Evolutionary conservation across 2,329 filamentous ascomycete genomes (phyloP), one percentile per base, ranked within the genome.

Genomic region (Sclerotinia sclerotiorum): DNA sequence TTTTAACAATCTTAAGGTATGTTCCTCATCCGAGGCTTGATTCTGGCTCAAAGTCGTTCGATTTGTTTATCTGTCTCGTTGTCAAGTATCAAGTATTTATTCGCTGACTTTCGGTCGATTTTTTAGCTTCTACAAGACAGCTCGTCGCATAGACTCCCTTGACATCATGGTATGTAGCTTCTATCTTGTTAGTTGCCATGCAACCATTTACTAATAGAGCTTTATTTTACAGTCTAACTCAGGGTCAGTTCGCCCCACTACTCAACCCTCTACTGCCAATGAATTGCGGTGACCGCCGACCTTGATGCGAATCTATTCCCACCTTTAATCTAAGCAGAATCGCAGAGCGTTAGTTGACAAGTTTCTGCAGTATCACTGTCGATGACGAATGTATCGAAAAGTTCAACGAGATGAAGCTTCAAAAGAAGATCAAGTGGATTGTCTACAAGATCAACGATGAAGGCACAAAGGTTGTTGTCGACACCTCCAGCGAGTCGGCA

Each of bases 401-500:
- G 73, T 94, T 90, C 86, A 93, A 94, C 81, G 89, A 94, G 75
- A 86, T 94, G 74, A 94, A 94, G 87, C 88, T 93, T 75, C 84
- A 82, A 81, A 93, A 93, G 82, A 88, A 87, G 84, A 85, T 88
- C 84, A 94, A 93, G 83, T 96, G 87, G 86, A 90, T 95, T 83
- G 88, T 95, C 85, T 94, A 87, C 89, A 93, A 93, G 86, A 88
- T 95, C 79, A 90, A 88, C 73, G 90, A 94, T 81, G 86, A 93
- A 84, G 88, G 88, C 85, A 92, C 90, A 82, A 81, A 92, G 82
- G 93, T 95, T 79, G 88, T 91, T 69, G 87, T 95, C 76, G 91
- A 94, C 81, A 88, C 92, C 79, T 84, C 87, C 67, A 90, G 88
- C 69, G 82, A 82, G 71, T 84, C 88, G 75, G 81, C 81, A 74